These are phyloP conservation scores for Penicillium coprophilum DNA, from an alignment of 495 filamentous ascomycete species.

Conservation along the genomic window DNA sequence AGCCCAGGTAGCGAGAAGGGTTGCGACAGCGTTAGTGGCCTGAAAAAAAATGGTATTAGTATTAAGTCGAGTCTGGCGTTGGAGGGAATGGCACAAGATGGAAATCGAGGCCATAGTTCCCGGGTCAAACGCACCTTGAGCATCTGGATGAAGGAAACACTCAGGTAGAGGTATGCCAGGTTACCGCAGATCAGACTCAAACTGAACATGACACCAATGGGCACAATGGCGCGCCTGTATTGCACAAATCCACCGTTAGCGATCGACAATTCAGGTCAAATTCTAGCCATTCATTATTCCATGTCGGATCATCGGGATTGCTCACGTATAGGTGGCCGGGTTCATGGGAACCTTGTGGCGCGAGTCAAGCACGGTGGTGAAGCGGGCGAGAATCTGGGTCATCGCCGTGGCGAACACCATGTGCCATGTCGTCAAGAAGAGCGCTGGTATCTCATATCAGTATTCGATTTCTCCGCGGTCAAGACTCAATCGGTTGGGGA, in stretches of 20 bases:
- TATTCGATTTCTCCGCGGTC: neutral
- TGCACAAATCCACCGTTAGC: constrained; percentile 1
- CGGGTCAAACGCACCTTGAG: constrained; percentile 61
- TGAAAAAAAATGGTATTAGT: constrained; percentile 30
- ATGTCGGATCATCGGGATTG: neutral
- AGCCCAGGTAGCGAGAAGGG: constrained; percentile 75
- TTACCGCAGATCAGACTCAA: constrained; percentile 90
- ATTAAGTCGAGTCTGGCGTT: neutral
- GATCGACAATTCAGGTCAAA: neutral
- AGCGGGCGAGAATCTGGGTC: constrained; percentile 81
- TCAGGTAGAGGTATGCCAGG: constrained; percentile 83
- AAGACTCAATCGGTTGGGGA: neutral
- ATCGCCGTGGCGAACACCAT: constrained; percentile 79
- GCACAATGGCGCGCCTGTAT: constrained; percentile 68
- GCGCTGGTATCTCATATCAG: constrained; percentile 24
- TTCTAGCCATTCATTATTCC: neutral
- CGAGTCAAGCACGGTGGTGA: constrained; percentile 76
- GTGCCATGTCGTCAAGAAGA: constrained; percentile 89
- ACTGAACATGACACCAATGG: constrained; percentile 86
- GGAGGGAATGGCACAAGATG: neutral
- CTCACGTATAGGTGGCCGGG: constrained; percentile 70
- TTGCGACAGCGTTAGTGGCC: constrained; percentile 87
- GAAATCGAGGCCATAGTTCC: neutral
- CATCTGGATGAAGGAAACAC: constrained; percentile 93
- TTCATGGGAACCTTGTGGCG: constrained; percentile 87